Percentiles rank a stretch among this genome's conserved stretches.
Evolutionary conservation across 2,329 filamentous ascomycete species (phyloP).

Genomic region (Penicillium palitans): DNA sequence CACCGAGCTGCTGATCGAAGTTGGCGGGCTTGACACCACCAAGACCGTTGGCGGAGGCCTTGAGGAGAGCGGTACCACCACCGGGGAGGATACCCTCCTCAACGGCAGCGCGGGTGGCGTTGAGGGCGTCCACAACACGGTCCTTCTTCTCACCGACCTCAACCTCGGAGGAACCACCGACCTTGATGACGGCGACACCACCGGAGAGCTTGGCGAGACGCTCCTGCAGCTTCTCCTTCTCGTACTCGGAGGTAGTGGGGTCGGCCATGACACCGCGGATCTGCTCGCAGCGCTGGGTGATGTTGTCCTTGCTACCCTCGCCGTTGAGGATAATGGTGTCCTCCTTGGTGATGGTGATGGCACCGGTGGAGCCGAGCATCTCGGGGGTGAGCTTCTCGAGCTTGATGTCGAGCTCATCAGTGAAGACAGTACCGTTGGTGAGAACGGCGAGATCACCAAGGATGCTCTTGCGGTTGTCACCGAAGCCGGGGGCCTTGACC

Average conservation of each 20-base stretch:
- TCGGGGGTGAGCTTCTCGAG: slow-evolving; percentile 96
- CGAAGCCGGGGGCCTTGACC: slow-evolving; percentile 98
- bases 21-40: slow-evolving; percentile 80
- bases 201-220: slow-evolving; percentile 98
- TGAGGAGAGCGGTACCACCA: slow-evolving; percentile 96
- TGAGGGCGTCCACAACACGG: slow-evolving; percentile 95
- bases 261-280: slow-evolving; percentile 96
- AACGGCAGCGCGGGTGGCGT: slow-evolving; percentile 95
- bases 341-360: slow-evolving; percentile 99
- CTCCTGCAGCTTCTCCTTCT: slow-evolving; percentile 99
- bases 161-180: slow-evolving; percentile 94
- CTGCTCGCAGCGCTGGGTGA: slow-evolving; percentile 96
- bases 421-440: slow-evolving; percentile 97
- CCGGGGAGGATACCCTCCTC: slow-evolving; percentile 99
- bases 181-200: slow-evolving; percentile 99
- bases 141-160: slow-evolving; percentile 99
- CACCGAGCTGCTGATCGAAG: slow-evolving; percentile 99
- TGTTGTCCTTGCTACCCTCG: slow-evolving; percentile 89
- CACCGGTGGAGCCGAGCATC: slow-evolving; percentile 94
- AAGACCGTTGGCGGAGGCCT: slow-evolving; percentile 89
- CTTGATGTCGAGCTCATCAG: slow-evolving; percentile 97
- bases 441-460: slow-evolving; percentile 94
- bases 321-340: slow-evolving; percentile 99
- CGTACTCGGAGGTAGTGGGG: slow-evolving; percentile 93
- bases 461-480: slow-evolving; percentile 99